phyloP scores from a whole-genome alignment of 1,284 basidiomycete species.

The Leccinum pachyderme region DNA sequence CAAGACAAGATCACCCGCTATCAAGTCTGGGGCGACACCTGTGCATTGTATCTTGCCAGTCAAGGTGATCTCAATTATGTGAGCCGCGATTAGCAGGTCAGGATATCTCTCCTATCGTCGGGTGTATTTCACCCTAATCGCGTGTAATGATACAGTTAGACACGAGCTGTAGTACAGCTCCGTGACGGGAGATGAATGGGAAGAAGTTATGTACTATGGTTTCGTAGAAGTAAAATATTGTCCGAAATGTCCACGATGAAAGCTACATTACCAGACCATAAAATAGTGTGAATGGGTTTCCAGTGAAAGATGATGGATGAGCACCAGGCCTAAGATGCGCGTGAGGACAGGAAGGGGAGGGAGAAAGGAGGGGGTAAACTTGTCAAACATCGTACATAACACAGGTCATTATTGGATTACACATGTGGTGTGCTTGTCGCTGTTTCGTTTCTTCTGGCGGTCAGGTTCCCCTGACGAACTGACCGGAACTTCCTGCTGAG shows the following conservation, averaged over 20 bases:
- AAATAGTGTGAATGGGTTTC: conserved; percentile 16
- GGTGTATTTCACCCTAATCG: conserved; percentile 1
- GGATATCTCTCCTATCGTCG: neutral
- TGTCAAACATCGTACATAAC: neutral
- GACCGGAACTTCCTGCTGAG: conserved; percentile 35
- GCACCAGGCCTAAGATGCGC: neutral
- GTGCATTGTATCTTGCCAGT: conserved; percentile 59
- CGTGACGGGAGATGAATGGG: conserved; percentile 1
- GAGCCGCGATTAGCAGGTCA: conserved; percentile 2
- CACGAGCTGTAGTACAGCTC: conserved; percentile 3
- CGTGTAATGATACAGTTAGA: conserved; percentile 19
- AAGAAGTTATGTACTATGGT: neutral
- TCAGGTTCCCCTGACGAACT: conserved; percentile 34
- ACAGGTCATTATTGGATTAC: conserved; percentile 39
- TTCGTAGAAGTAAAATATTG: conserved; percentile 1
- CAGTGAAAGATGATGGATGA: neutral
- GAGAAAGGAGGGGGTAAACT: neutral
- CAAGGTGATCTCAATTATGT: conserved; percentile 41
- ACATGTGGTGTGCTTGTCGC: conserved; percentile 41
- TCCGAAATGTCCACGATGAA: conserved; percentile 15
- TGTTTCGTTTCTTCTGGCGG: conserved; percentile 40
- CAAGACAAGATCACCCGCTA: conserved; percentile 52
- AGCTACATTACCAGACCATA: conserved; percentile 22
- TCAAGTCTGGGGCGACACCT: conserved; percentile 69
- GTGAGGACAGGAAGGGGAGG: neutral